Base-by-base conservation (phyloP, 768 basidiomycete species). In the Tephrocybe rancida region DNA sequence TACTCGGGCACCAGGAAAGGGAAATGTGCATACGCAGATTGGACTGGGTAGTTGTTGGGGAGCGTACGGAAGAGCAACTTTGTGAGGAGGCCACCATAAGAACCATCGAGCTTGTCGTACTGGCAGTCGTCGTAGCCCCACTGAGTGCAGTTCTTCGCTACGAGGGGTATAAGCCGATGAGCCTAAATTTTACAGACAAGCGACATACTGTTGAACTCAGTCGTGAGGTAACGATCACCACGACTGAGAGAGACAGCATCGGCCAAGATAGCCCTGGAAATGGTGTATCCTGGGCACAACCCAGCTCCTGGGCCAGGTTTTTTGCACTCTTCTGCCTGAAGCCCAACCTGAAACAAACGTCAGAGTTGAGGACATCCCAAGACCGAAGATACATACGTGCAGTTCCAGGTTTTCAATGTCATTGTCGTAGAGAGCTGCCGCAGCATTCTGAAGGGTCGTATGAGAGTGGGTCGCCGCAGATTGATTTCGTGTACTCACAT, bases 321-420 rank as follows among this genome's bases (percentile, higher is more conserved):
- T 63, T 92, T 92, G 2, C 87, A 63, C 60, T 91, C 76, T 66
- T 93, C 91, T 5, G 88, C 87, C 70, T 86, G 85, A 26, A 88
- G 68, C 9, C 87, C 87, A 26, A 84, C 80, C 81, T 83, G 16
- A 25, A 44, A 44, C 52, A 18, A 18, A 48, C 42, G 37, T 48
- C 24, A 30, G 26, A 26, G 24, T 30, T 29, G 21, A 8, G 14
- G 11, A 4, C 3, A 13, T 6, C 3, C 32, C 7, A 6, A 22
- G 35, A n/a, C 43, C 42, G 8, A 16, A 38, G 55, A 11, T 35
- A 66, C 82, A 42, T 54, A 85, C 89, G 62, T 92, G 81, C 10
- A 94, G 80, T 64, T 93, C 92, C 29, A 93, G 79, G 64, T 89
- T 87, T 60, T 92, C 83, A 51, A 92, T 87, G 57, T 88, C 77